Evolutionary conservation across 192 early-diverging fungal genomes (phyloP).

Genomic region (Radiomyces spectabilis): DNA sequence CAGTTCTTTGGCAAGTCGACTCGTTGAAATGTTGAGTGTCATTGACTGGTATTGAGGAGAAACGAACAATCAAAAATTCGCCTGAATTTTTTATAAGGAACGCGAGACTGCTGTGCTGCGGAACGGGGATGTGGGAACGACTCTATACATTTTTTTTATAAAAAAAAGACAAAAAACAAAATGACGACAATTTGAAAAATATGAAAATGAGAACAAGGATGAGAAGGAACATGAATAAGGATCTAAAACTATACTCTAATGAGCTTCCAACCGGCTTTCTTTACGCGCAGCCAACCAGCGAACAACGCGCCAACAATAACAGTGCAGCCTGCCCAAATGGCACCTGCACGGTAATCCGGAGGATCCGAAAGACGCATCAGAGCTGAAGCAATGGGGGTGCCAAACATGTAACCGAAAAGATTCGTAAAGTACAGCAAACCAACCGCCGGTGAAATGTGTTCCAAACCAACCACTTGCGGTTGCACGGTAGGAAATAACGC

Average conservation of each 20-base stretch:
- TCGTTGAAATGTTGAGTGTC: no score
- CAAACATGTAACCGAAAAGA: conserved; percentile 31
- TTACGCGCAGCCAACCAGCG: conserved; percentile 6
- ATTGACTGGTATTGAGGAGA: no score
- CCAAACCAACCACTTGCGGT: conserved; percentile 29
- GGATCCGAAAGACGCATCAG: conserved; percentile 10
- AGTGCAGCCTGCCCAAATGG: conserved; percentile 5
- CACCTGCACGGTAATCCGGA: conserved; percentile 10
- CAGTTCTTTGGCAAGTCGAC: no score
- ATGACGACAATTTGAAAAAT: no score
- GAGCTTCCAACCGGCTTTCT: conserved; percentile 11
- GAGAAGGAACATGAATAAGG: background rate
- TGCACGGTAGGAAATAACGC: conserved; percentile 27
- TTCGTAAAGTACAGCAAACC: conserved; percentile 32
- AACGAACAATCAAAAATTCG: no score
- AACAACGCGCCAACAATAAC: conserved; percentile 10
- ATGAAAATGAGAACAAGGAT: background rate
- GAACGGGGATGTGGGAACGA: no score
- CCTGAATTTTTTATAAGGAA: no score
- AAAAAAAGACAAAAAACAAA: no score
- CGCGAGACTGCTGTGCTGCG: no score
- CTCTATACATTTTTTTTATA: no score
- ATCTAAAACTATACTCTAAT: background rate
- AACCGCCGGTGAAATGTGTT: conserved; percentile 21
- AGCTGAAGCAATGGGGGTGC: conserved; percentile 30